phyloP scores from a whole-genome alignment of 2,329 filamentous ascomycete species.

The Chaetomium sp. region DNA sequence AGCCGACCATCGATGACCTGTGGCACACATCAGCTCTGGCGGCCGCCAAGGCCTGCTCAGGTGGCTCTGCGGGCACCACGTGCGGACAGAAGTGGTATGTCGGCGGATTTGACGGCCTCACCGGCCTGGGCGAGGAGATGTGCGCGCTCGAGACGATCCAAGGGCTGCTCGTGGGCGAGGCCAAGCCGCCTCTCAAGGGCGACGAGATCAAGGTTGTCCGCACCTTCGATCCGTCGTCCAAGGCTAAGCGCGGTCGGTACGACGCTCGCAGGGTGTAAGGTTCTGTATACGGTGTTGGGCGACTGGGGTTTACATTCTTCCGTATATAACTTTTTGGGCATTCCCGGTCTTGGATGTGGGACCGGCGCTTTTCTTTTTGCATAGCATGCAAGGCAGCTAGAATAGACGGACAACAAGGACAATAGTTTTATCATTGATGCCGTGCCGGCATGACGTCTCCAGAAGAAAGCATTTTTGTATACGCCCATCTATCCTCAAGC shows the following conservation, averaged over 20 bases:
- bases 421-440: neutral
- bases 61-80: constrained; percentile 52
- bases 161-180: constrained; percentile 53
- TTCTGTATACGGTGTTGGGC: neutral
- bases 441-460: neutral
- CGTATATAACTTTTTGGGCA: constrained; percentile 23
- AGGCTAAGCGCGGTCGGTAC: constrained; percentile 15
- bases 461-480: neutral
- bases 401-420: constrained; percentile 22
- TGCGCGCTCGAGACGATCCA: constrained; percentile 65
- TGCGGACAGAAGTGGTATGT: constrained; percentile 68
- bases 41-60: constrained; percentile 59
- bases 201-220: constrained; percentile 52
- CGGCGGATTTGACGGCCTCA: constrained; percentile 56
- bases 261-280: constrained; percentile 5
- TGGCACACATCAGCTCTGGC: constrained; percentile 57
- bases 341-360: constrained; percentile 3
- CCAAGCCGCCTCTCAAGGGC: constrained; percentile 50
- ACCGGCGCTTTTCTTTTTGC: constrained; percentile 22
- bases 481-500: constrained; percentile 36
- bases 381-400: constrained; percentile 19
- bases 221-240: constrained; percentile 26
- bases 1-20: constrained; percentile 48
- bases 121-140: constrained; percentile 66
- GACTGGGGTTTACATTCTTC: constrained; percentile 15